Base-by-base conservation (phyloP, 306 rosid genomes). In the Malus fusca region DNA sequence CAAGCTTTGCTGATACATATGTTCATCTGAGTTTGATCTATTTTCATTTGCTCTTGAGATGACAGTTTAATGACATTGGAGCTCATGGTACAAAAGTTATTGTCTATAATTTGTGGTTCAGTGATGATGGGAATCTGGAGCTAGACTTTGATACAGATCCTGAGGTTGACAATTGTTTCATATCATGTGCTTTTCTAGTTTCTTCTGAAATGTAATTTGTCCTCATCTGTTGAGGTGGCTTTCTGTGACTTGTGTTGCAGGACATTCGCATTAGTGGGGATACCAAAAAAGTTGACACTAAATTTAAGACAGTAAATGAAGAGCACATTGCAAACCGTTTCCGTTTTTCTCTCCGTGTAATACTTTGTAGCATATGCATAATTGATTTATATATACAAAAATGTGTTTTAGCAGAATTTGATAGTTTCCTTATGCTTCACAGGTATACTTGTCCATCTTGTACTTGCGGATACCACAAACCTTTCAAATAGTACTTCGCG, bases 391-490 rank as follows among this genome's bases (percentile, higher is more conserved):
- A 67, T 71, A 21, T 69, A 37, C 46, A 4, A 56, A 72, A 22
- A 21, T 56, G 66, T 58, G 66, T 78, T 28, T 58, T 42, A 83
- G 43, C 74, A 78, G 66, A 61, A 18, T 26, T 61, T 61, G 19
- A 61, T 73, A 67, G 80, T 79, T 68, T 80, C 68, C 55, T 79
- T 63, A 64, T 61, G 78, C 60, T 81, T 42, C 71, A 48, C 87
- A 95, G 99, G 99, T 66, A 37, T 95, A 95, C 84, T 74, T 82
- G 88, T 95, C 99, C 76, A 90, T 95, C 85, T 89, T 95, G 87
- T 95, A 95, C 90, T 83, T 95, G 91, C 82, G 87, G 74, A 44
- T 85, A 26, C 93, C 97, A 3, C 81, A 70, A 66, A 74, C 23
- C 73, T 95, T 95, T 81, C 88, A 74, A 63, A 89, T 95, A 67